Percentiles rank a stretch among this genome's conserved stretches.
Evolutionary conservation across 768 basidiomycete species (phyloP).

Genomic region (Boletellus ananas): DNA sequence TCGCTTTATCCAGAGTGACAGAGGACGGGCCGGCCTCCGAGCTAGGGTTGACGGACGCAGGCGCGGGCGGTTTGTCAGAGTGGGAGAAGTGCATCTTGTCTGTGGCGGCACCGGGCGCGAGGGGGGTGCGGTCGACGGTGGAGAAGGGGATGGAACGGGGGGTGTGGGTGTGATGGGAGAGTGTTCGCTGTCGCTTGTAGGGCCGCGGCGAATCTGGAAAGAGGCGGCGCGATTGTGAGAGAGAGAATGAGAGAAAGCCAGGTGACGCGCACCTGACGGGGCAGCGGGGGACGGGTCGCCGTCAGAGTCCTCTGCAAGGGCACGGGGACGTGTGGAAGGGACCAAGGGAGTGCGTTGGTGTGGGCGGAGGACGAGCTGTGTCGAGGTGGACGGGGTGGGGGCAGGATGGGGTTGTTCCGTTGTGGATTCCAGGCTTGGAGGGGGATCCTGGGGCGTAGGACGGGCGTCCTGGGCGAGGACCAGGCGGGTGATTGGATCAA

Average conservation of each 20-base stretch:
- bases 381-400: conserved; percentile 28
- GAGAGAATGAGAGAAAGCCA: conserved; percentile 5
- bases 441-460: conserved; percentile 39
- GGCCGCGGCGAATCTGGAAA: conserved; percentile 50
- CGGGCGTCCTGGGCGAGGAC: conserved; percentile 53
- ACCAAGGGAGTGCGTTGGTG: conserved; percentile 43
- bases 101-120: conserved; percentile 27
- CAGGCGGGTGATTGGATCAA: conserved; percentile 64
- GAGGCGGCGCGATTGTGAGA: conserved; percentile 1
- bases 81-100: conserved; percentile 52
- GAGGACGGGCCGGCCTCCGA: conserved; percentile 54
- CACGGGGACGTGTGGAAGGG: conserved; percentile 61
- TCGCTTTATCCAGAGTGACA: conserved; percentile 32
- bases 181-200: conserved; percentile 69
- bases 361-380: conserved; percentile 24
- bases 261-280: conserved; percentile 21
- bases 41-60: conserved; percentile 41
- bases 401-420: conserved; percentile 28
- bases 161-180: conserved; percentile 35
- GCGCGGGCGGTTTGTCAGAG: conserved; percentile 46
- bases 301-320: conserved; percentile 55
- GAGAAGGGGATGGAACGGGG: conserved; percentile 32
- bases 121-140: conserved; percentile 17
- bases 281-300: conserved; percentile 26
- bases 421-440: conserved; percentile 47